Evolutionary conservation across 106 monocot genomes (phyloP).

Genomic region (Acorus calamus): DNA sequence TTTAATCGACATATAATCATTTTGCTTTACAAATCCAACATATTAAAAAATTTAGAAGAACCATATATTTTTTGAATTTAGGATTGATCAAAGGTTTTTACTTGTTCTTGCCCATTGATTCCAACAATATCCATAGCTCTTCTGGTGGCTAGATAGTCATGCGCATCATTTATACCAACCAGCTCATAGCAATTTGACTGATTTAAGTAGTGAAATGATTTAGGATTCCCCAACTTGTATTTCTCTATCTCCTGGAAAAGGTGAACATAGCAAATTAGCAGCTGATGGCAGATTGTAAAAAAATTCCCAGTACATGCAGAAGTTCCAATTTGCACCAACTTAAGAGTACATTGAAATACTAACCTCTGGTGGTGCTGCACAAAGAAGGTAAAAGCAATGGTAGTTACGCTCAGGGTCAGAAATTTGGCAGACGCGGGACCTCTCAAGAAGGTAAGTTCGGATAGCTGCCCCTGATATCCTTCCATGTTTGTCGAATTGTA

Average conservation of each 20-base stretch:
- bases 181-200: constrained; percentile 75
- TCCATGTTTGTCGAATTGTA: constrained; percentile 69
- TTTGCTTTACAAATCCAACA: background rate
- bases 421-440: constrained; percentile 77
- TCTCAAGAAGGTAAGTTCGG: constrained; percentile 77
- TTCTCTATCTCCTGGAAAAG: constrained; percentile 46
- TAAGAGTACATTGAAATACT: background rate
- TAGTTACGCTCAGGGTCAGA: constrained; percentile 80
- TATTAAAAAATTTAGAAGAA: background rate
- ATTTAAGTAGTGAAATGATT: constrained; percentile 75
- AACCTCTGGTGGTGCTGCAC: constrained; percentile 67
- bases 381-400: constrained; percentile 81
- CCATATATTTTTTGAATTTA: too few species aligned
- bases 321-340: background rate
- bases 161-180: constrained; percentile 63
- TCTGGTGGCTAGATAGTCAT: constrained; percentile 63
- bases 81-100: constrained; percentile 1
- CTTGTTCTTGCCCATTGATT: constrained; percentile 63
- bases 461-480: constrained; percentile 81
- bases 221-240: constrained; percentile 61
- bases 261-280: background rate
- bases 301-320: background rate
- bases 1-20: background rate
- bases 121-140: constrained; percentile 86
- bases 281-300: background rate